Base-by-base conservation (phyloP, 495 filamentous ascomycete genomes). In the Daldinia caldariorum region DNA sequence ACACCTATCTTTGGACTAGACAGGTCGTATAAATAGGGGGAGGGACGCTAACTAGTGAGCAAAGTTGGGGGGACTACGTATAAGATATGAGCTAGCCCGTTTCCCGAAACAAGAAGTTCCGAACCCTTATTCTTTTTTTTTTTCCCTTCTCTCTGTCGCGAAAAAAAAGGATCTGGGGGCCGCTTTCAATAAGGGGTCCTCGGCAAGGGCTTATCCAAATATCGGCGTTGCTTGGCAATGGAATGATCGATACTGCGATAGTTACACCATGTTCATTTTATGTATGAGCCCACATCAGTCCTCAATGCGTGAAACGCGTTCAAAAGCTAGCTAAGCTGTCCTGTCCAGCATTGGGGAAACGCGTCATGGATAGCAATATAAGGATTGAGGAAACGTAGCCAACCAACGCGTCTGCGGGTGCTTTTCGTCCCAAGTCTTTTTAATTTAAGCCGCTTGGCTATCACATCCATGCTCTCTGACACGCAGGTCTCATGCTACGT, bases 201-300 rank as follows among this genome's bases (percentile, higher is more conserved):
- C 63, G 68, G 63, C 68, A 66, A 54, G 26, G 68, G 63, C 68
- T 62, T 71, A 71, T 59, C 68, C 58, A 66, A 71, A 71, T 63
- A 66, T 47, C 18, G n/a, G 2, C 37, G 18, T 43, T 6, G 34
- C 60, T 64, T 69, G 56, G 67, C 60, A 49, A 56, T 26, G 9
- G 6, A 35, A 10, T 59, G 31, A 18, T 57, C 47, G 47, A 55
- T 43, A 58, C 37, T 6, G 26, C 26, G 26, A 26, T 26, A 26
- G 26, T 55, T 41, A 59, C 45, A 31, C 22, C 10, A 32, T 71
- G 20, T 14, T 51, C 26, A 47, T 10, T 47, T 12, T 43, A 35
- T 38, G 54, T 43, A 35, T 38, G 54, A 58, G 31, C 63, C 63
- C 43, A 47, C 43, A 12, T 39, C 16, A 6, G 16, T n/a, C 43